phyloP scores from a whole-genome alignment of 2,329 filamentous ascomycete genomes.

The Amauroascus niger region DNA sequence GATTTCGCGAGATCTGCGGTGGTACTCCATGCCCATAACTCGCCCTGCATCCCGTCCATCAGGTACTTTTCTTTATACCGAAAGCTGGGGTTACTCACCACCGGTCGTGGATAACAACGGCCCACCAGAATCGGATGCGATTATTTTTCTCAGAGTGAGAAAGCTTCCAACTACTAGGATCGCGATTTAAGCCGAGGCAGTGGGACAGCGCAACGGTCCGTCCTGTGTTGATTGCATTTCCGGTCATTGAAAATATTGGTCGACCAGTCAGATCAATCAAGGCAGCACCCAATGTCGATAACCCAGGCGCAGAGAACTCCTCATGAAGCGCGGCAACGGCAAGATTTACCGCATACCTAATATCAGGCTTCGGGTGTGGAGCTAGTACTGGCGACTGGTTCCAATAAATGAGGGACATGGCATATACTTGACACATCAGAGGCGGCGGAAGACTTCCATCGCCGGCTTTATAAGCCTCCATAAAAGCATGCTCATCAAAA shows the following conservation, averaged over 20 bases:
- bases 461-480: slow-evolving; percentile 40
- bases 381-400: slow-evolving; percentile 39
- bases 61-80: slow-evolving; percentile 9
- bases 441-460: slow-evolving; percentile 45
- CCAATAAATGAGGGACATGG: slow-evolving; percentile 51
- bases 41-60: slow-evolving; percentile 29
- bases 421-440: slow-evolving; percentile 49
- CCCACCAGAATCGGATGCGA: slow-evolving; percentile 49
- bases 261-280: slow-evolving; percentile 52
- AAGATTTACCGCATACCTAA: slow-evolving; percentile 53
- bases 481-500: slow-evolving; percentile 48
- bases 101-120: slow-evolving; percentile 47
- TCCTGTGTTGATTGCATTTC: slow-evolving; percentile 47
- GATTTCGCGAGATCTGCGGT: slow-evolving; percentile 44
- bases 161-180: slow-evolving; percentile 46
- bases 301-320: slow-evolving; percentile 48
- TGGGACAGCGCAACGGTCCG: slow-evolving; percentile 47
- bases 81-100: slow-evolving; percentile 30
- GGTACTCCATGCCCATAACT: slow-evolving; percentile 49
- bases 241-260: slow-evolving; percentile 51
- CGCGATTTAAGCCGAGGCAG: slow-evolving; percentile 47
- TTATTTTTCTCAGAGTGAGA: slow-evolving; percentile 43
- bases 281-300: slow-evolving; percentile 50
- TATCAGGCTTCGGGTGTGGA: slow-evolving; percentile 45
- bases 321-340: slow-evolving; percentile 53